These are phyloP conservation scores for Prunus yedoensis DNA, from an alignment of 331 rosid species.

Conservation along the genomic window DNA sequence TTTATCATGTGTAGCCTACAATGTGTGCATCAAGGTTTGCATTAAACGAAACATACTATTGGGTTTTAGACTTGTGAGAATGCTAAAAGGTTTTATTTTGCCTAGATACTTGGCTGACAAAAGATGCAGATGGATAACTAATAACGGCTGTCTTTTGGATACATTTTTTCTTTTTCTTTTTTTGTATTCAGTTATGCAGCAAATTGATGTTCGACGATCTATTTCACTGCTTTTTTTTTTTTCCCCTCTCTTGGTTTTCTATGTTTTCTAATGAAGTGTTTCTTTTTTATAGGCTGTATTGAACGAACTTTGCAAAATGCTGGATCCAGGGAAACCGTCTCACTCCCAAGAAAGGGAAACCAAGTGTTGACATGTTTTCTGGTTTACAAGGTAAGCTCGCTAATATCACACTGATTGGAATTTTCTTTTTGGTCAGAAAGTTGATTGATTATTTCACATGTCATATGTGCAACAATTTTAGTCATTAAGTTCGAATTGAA, in stretches of 20 bases:
- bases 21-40: not conserved
- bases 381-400: slow-evolving; percentile 75
- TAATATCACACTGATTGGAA: not conserved
- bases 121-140: not conserved
- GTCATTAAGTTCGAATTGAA: too few relatives aligned
- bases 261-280: not conserved
- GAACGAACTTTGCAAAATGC: slow-evolving; percentile 78
- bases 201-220: too few relatives aligned
- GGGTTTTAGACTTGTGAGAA: not conserved
- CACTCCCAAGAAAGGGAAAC: slow-evolving; percentile 69
- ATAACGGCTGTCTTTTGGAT: not conserved
- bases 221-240: too few relatives aligned
- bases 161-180: too few relatives aligned
- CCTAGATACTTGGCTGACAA: too few relatives aligned
- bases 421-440: not conserved
- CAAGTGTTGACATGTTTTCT: slow-evolving; percentile 85
- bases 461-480: too few relatives aligned
- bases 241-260: too few relatives aligned
- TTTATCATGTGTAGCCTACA: not conserved
- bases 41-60: not conserved
- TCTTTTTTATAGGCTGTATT: slow-evolving; percentile 64
- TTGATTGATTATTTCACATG: too few relatives aligned
- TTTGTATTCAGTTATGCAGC: too few relatives aligned
- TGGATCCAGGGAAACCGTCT: slow-evolving; percentile 84
- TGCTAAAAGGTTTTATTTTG: not conserved